phyloP scores from a whole-genome alignment of 371 early-diverging fungal genomes.

The Paraphysoderma sedebokerense region DNA sequence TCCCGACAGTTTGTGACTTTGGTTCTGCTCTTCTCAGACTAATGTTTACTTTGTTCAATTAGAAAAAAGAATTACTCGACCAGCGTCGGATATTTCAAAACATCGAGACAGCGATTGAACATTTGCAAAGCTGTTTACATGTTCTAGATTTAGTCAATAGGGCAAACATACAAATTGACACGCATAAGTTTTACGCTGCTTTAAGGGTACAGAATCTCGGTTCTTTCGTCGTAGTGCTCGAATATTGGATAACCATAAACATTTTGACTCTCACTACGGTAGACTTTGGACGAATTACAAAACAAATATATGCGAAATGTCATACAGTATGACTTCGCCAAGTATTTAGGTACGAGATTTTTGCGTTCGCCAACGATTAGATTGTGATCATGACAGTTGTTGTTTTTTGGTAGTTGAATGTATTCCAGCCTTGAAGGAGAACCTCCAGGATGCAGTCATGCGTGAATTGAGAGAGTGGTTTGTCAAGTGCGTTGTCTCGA shows the following conservation, averaged over 20 bases:
- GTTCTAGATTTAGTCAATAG: constrained; percentile 77
- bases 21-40: neutral
- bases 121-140: constrained; percentile 61
- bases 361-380: neutral
- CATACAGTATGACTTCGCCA: constrained; percentile 54
- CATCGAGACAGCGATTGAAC: constrained; percentile 68
- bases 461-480: constrained; percentile 85
- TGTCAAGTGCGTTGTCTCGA: constrained; percentile 30
- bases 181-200: constrained; percentile 76
- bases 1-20: neutral
- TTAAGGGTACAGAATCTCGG: constrained; percentile 35
- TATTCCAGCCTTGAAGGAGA: constrained; percentile 66
- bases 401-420: constrained; percentile 32
- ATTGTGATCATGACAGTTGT: neutral
- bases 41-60: constrained; percentile 1
- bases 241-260: neutral
- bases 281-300: constrained; percentile 66
- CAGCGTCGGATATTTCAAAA: constrained; percentile 68
- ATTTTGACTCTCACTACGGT: too few species aligned
- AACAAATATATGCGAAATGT: constrained; percentile 45
- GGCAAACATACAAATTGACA: constrained; percentile 59
- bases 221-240: neutral
- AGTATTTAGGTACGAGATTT: constrained; percentile 43
- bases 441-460: constrained; percentile 64
- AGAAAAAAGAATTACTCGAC: constrained; percentile 81